Percentiles rank a stretch among this genome's conserved stretches.
Evolutionary conservation across 345 rosid genomes (phyloP).

Genomic region (Conringia planisiliqua): DNA sequence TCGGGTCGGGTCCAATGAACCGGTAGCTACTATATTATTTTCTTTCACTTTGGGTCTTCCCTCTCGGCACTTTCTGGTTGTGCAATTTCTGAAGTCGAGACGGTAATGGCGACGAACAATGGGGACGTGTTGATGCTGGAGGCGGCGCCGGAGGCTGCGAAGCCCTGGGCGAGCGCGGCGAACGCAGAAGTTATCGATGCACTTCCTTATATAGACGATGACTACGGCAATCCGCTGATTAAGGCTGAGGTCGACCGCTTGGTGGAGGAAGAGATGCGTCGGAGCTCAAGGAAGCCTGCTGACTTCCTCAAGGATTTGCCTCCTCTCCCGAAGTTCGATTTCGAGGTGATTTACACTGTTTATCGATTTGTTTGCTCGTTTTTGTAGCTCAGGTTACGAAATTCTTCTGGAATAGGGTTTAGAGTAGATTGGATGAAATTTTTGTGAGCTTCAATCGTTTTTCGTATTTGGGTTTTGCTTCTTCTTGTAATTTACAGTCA

Average conservation of each 20-base stretch:
- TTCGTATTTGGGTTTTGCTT: not conserved
- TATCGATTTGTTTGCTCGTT: slow-evolving; percentile 9
- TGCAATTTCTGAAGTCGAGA: not conserved
- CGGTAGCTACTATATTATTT: not conserved
- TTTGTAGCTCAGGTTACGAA: not conserved
- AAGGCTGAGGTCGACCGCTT: slow-evolving; percentile 85
- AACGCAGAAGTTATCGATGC: slow-evolving; percentile 82
- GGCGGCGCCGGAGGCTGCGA: slow-evolving; percentile 57
- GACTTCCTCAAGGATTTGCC: slow-evolving; percentile 85
- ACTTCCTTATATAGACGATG: slow-evolving; percentile 94
- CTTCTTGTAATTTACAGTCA: not conserved
- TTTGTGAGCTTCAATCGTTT: not conserved
- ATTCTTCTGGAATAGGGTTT: slow-evolving; percentile 6
- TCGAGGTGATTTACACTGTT: slow-evolving; percentile 47
- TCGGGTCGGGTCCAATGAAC: slow-evolving; percentile 11
- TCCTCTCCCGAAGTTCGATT: slow-evolving; percentile 58
- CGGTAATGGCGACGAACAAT: slow-evolving; percentile 35
- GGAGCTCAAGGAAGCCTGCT: slow-evolving; percentile 82
- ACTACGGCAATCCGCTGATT: slow-evolving; percentile 66
- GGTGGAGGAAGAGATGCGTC: slow-evolving; percentile 96
- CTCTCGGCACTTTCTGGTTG: not conserved
- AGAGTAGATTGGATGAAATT: not conserved
- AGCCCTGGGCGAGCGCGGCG: slow-evolving; percentile 60
- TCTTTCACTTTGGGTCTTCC: not conserved
- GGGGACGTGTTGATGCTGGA: slow-evolving; percentile 79